Percentiles rank a stretch among this genome's conserved stretches.
Evolutionary conservation across 1,139 yeast species (phyloP).

Genomic region (Blastobotrys serpentis): DNA sequence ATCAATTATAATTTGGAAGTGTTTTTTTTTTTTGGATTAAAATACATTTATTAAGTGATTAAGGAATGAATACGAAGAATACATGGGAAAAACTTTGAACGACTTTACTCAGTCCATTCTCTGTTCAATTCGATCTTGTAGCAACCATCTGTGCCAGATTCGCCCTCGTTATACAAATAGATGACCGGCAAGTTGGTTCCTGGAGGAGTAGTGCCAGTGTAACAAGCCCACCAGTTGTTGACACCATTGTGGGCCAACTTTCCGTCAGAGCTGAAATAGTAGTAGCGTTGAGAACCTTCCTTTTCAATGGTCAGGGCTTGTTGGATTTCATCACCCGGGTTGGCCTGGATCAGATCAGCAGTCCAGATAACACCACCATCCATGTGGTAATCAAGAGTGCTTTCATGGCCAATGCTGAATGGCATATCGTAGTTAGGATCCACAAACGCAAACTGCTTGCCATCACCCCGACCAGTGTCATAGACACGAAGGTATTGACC

Average conservation of each 20-base stretch:
- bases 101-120: not conserved
- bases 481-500: constrained; percentile 11
- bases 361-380: constrained; percentile 6
- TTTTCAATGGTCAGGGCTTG: not conserved
- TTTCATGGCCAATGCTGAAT: constrained; percentile 4
- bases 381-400: constrained; percentile 5
- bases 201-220: constrained; percentile 8
- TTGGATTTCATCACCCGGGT: constrained; percentile 1
- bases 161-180: constrained; percentile 1
- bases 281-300: constrained; percentile 5
- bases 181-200: constrained; percentile 6
- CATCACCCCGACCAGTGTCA: constrained; percentile 3
- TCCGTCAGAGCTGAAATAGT: constrained; percentile 1
- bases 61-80: no score
- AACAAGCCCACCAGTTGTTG: constrained; percentile 12
- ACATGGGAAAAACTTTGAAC: not conserved
- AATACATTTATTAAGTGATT: no score
- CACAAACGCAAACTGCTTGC: constrained; percentile 1
- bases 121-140: constrained; percentile 5
- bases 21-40: no score
- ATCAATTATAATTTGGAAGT: no score
- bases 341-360: constrained; percentile 7
- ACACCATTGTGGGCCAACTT: not conserved
- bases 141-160: constrained; percentile 8
- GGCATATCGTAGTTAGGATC: constrained; percentile 8